A percentile compares a stretch with the other conserved stretches of the same genome.
These are phyloP conservation scores for Stachybotrys chlorohalonatus DNA, from an alignment of 2,329 filamentous ascomycete genomes.

Conservation along the genomic window DNA sequence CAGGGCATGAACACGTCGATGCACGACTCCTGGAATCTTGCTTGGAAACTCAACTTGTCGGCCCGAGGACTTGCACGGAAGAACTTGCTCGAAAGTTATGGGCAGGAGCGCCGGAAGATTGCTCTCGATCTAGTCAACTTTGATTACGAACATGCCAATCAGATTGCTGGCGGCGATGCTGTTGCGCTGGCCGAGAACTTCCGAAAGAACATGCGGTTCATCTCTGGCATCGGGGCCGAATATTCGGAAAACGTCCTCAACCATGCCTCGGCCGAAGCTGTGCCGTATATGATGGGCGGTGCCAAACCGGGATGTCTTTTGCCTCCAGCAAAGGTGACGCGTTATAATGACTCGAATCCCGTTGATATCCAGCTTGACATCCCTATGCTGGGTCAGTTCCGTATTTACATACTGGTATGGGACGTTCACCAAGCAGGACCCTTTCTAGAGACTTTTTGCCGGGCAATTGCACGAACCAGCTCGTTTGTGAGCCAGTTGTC, in stretches of 20 bases:
- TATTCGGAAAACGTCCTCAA: slow-evolving; percentile 45
- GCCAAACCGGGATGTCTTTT: slow-evolving; percentile 47
- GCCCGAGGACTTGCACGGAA: slow-evolving; percentile 47
- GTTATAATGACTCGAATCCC: slow-evolving; percentile 70
- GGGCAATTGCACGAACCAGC: slow-evolving; percentile 37
- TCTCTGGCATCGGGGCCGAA: slow-evolving; percentile 61
- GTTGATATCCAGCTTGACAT: slow-evolving; percentile 72
- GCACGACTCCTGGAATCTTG: slow-evolving; percentile 53
- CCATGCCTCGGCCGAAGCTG: slow-evolving; percentile 23
- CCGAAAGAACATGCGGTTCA: slow-evolving; percentile 61
- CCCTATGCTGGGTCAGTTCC: slow-evolving; percentile 68
- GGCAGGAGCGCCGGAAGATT: slow-evolving; percentile 53
- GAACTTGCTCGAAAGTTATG: slow-evolving; percentile 50
- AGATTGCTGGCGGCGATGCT: slow-evolving; percentile 52
- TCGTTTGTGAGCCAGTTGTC: slow-evolving; percentile 53
- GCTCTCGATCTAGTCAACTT: slow-evolving; percentile 51
- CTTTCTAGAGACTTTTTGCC: slow-evolving; percentile 53
- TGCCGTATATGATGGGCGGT: slow-evolving; percentile 34
- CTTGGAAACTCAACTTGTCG: slow-evolving; percentile 41
- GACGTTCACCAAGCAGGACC: slow-evolving; percentile 45
- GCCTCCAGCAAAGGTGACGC: slow-evolving; percentile 60
- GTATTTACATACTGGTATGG: slow-evolving; percentile 62
- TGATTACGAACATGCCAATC: slow-evolving; percentile 48
- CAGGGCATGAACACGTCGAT: slow-evolving; percentile 59
- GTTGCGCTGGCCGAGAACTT: slow-evolving; percentile 60